Evolutionary conservation across 2,329 filamentous ascomycete species (phyloP), one percentile per base, ranked within the genome.

Genomic region (Alternaria viburni): DNA sequence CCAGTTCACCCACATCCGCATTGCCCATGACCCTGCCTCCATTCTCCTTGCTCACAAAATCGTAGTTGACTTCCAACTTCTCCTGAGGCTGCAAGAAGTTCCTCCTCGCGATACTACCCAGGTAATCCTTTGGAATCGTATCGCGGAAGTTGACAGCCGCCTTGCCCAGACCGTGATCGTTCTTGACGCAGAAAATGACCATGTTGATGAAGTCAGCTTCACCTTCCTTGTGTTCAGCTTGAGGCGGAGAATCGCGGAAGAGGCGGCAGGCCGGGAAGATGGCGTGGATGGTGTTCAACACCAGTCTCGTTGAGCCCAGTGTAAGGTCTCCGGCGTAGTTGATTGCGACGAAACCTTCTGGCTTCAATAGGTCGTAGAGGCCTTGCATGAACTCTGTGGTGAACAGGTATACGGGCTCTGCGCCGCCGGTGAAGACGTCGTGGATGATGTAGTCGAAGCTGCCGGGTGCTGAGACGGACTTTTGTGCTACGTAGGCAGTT

Each of bases 401-500:
- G 81, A 99, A 99, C 8, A 99, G 87, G 8, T 90, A 85, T 3
- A 94, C 88, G 0, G 96, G 96, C 79, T 98, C 96, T 0, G 93
- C 94, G 56, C 96, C 96, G 23, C 96, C 96, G 1, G 96, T 99
- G 79, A 99, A 99, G 23, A 99, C 96, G 71, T 99, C 96, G 79
- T 99, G 96, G 57, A 99, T 86, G 74, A 99, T 96, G 82, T 97
- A 98, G 81, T 97, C 91, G 78, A 91, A 99, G 26, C 84, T 84
- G 25, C 54, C 62, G 11, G 78, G 77, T 10, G 68, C 67, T 4
- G 72, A 56, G 49, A 83, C 79, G 17, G 88, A 86, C 78, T 89
- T 81, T 11, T 79, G 75, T 12, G 82, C 71, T 8, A 90, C 86
- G 74, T 87, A 97, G n/a, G 83, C 81, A 3, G 93, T 88, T 0